These are phyloP conservation scores for Peribolospora kevripleyi DNA, from an alignment of 768 basidiomycete genomes.

Conservation along the genomic window DNA sequence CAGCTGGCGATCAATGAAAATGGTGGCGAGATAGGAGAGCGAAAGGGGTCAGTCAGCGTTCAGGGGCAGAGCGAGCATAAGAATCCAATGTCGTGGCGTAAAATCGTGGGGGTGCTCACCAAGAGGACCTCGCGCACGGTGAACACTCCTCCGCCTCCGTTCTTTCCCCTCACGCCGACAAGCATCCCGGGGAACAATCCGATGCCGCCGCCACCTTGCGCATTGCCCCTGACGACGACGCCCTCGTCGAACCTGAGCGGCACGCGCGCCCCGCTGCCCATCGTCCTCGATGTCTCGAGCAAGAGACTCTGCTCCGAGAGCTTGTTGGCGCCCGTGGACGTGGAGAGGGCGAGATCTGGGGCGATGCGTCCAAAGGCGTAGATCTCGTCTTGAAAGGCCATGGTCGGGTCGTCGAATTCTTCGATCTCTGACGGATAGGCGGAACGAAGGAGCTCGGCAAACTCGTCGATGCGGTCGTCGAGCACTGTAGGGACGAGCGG, in stretches of 20 bases:
- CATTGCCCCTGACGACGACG: conserved; percentile 40
- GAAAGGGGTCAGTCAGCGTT: background rate
- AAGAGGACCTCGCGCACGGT: conserved; percentile 53
- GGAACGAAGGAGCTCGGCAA: conserved; percentile 43
- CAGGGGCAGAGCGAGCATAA: background rate
- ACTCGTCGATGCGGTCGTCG: conserved; percentile 68
- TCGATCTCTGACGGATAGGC: conserved; percentile 35
- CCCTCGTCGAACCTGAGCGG: conserved; percentile 44
- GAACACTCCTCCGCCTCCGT: conserved; percentile 75
- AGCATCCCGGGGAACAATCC: conserved; percentile 76
- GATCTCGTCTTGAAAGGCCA: conserved; percentile 26
- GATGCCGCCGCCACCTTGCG: conserved; percentile 37
- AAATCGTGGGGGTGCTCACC: conserved; percentile 27
- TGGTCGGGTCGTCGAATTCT: conserved; percentile 55
- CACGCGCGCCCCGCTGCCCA: conserved; percentile 42
- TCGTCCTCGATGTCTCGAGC: conserved; percentile 61
- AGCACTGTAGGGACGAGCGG: conserved; percentile 29
- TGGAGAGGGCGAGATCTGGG: conserved; percentile 36
- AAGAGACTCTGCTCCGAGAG: conserved; percentile 47
- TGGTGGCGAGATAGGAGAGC: background rate
- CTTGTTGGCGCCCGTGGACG: conserved; percentile 31
- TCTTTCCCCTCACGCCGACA: conserved; percentile 60
- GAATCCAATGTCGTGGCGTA: background rate
- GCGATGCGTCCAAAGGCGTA: conserved; percentile 49
- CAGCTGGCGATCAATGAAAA: conserved; percentile 24